Evolutionary conservation across 352 stramenopile species (phyloP), one percentile per base, ranked within the genome.

Genomic region (Globisporangium apiculatum): DNA sequence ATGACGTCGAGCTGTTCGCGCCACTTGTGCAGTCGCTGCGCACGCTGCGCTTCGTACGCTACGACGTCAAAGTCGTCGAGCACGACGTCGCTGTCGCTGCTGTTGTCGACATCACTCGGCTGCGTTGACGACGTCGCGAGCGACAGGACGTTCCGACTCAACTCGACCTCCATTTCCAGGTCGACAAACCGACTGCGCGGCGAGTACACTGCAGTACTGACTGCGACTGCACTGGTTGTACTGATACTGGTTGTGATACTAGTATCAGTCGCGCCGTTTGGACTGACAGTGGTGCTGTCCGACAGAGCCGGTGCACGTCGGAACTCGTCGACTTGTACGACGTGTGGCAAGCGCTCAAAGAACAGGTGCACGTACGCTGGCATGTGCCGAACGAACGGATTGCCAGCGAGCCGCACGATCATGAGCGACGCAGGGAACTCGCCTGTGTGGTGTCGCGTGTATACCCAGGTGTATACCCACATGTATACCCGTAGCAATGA

Each of bases 361-460:
- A 87, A 75, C 7, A 81, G 59, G 37, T 75, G 64, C 35, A 74
- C 76, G 53, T 87, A 87, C 11, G 68, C 64, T 7, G 77, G 79
- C 62, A 77, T 85, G 62, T 78, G 69, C 6, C 66, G 61, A 3
- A 77, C 59, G 55, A 87, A 87, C 18, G 77, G 77, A 53, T 89
- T 89, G 4, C 72, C 77, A 9, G 68, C 62, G 2, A 89, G 59
- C 8, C 76, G 65, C 0, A 89, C 55, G 36, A 87, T 68, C 14
- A 75, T 61, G n/a, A 89, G 66, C 14, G 79, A 82, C 24, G 62
- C 45, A 3, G 77, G 79, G 17, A 89, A 80, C 55, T 89, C 77
- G 14, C 43, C 68, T 76, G 31, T 31, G 1, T 31, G 24, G 24
- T 31, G 24, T 31, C 1, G 24, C 24, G 24, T 31, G 24, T 31